These are phyloP conservation scores for Gentiana macrophylla DNA, from an alignment of 257 asterid species.

Conservation along the genomic window DNA sequence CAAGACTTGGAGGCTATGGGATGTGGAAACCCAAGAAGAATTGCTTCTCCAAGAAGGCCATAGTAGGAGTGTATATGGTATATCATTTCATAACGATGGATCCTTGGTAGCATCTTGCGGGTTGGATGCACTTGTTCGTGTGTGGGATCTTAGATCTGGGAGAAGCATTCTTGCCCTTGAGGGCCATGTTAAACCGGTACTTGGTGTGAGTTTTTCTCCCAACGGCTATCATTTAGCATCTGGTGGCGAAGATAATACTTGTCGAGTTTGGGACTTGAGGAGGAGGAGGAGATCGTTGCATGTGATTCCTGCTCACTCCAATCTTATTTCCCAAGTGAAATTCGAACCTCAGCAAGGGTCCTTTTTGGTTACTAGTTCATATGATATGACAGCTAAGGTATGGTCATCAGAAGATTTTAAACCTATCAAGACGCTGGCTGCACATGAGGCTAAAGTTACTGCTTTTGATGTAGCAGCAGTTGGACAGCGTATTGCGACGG, in stretches of 20 bases:
- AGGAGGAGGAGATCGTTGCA: conserved; percentile 70
- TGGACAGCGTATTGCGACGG: no score
- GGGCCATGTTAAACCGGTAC: conserved; percentile 97
- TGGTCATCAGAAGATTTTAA: no score
- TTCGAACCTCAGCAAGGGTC: conserved; percentile 92
- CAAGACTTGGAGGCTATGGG: conserved; percentile 95
- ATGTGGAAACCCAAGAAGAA: conserved; percentile 90
- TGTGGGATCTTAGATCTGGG: conserved; percentile 95
- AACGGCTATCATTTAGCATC: conserved; percentile 93
- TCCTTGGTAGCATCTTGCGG: conserved; percentile 93
- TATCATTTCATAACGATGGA: conserved; percentile 88
- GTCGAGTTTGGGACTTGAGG: conserved; percentile 90
- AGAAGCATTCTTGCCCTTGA: conserved; percentile 78
- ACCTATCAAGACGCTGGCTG: no score
- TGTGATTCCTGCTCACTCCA: conserved; percentile 86
- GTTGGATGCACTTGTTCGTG: conserved; percentile 84
- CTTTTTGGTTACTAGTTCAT: conserved; percentile 80
- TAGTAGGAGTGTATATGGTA: no score
- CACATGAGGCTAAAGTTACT: no score
- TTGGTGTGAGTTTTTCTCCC: conserved; percentile 79
- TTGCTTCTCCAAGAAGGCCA: conserved; percentile 97
- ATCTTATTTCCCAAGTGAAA: conserved; percentile 85
- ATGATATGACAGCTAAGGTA: conserved; percentile 88
- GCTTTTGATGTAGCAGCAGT: no score
- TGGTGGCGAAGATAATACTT: conserved; percentile 95